A percentile compares a stretch with the other conserved stretches of the same genome.
Conservation (phyloP, 225 moss, liverwort and hornwort species). For the Pseudoscleropodium purum region DNA sequence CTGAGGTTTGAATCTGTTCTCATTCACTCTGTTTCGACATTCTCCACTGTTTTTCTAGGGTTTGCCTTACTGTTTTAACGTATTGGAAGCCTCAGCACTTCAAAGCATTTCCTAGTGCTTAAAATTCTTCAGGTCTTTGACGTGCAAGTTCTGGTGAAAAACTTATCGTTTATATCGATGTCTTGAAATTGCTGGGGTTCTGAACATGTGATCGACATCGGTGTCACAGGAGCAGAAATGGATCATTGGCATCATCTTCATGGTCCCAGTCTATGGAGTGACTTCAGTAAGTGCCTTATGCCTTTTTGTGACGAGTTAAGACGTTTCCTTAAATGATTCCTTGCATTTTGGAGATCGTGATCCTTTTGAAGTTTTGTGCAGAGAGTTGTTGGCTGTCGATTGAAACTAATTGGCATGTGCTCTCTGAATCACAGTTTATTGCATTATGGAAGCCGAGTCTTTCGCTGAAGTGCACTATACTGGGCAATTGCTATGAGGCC, state of each 20-base stretch:
- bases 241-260: constrained; percentile 66
- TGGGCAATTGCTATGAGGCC: constrained; percentile 98
- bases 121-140: background rate
- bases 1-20: constrained; percentile 32
- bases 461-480: constrained; percentile 73
- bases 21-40: background rate
- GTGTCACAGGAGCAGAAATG: constrained; percentile 59
- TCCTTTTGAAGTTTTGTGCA: background rate
- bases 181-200: background rate
- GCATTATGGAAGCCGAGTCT: constrained; percentile 64
- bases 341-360: background rate
- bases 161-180: background rate
- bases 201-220: background rate
- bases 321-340: background rate
- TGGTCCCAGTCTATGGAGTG: constrained; percentile 63
- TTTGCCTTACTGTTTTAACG: background rate
- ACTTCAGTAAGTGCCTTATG: constrained; percentile 42
- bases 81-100: background rate
- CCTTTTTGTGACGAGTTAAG: background rate
- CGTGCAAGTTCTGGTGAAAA: background rate
- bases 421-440: constrained; percentile 61
- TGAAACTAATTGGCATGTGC: background rate
- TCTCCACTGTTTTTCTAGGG: background rate
- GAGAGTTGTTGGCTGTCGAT: background rate
- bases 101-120: background rate